A percentile compares a stretch with the other conserved stretches of the same genome.
Evolutionary conservation across 352 stramenopile species (phyloP).

Genomic region (Halophytophthora batemanensis): DNA sequence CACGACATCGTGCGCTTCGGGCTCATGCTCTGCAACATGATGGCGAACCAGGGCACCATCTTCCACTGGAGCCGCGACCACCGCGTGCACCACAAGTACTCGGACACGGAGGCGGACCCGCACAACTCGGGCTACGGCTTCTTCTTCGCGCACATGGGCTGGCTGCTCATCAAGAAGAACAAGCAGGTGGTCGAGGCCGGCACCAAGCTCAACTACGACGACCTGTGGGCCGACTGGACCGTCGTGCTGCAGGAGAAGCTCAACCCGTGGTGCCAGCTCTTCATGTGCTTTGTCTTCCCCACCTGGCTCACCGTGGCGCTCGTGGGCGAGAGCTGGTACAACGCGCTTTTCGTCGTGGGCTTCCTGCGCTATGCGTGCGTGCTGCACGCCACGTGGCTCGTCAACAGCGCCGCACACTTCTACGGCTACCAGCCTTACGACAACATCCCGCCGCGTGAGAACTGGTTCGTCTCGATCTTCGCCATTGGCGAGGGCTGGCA

Average conservation of each 20-base stretch:
- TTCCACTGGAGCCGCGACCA: conserved; percentile 97
- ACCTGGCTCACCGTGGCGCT: conserved; percentile 84
- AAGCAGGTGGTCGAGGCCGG: conserved; percentile 85
- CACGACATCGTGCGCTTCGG: conserved; percentile 83
- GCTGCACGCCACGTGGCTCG: conserved; percentile 97
- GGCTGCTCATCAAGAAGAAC: conserved; percentile 98
- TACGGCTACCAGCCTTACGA: conserved; percentile 98
- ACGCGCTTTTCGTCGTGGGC: conserved; percentile 94
- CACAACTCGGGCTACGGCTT: conserved; percentile 98
- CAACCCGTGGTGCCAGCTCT: conserved; percentile 97
- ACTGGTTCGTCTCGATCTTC: conserved; percentile 95
- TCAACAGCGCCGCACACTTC: conserved; percentile 98
- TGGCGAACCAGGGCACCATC: conserved; percentile 97
- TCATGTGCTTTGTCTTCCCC: conserved; percentile 97
- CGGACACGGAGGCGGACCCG: conserved; percentile 91
- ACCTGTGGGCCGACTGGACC: conserved; percentile 95
- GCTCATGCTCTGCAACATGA: conserved; percentile 95
- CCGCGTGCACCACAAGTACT: conserved; percentile 99
- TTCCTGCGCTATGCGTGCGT: conserved; percentile 93
- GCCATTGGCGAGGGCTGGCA: conserved; percentile 98
- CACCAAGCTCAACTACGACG: conserved; percentile 95
- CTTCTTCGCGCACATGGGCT: conserved; percentile 99
- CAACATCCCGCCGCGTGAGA: conserved; percentile 95
- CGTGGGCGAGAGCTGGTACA: conserved; percentile 94
- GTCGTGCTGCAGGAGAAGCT: conserved; percentile 96